Evolutionary conservation across 495 filamentous ascomycete genomes (phyloP), one percentile per base, ranked within the genome.

Genomic region (Tuber aestivum): DNA sequence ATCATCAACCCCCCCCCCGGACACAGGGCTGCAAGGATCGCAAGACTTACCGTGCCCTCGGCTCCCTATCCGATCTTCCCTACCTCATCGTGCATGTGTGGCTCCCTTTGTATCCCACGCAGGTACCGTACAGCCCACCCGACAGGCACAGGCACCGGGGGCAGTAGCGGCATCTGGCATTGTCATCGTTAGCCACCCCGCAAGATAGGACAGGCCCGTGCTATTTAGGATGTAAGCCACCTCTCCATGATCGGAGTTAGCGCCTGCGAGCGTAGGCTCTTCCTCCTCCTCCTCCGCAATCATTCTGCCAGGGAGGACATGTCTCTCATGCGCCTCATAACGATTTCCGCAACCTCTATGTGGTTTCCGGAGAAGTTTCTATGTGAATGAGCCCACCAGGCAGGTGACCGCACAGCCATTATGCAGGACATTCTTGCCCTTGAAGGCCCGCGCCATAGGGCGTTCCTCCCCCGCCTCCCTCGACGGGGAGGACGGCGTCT

Each of bases 341-440:
- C 85, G 86, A 86, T 91, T 90, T 23, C 89, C 89, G 83, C 89
- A 91, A n/a, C 74, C 73, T 21, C 75, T 69, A 75, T 72, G 76
- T 18, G 81, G 71, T 74, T 83, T 83, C 37, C 87, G 85, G 65
- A 86, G 86, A 81, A 85, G n/a, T n/a, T n/a, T 82, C 50, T 84
- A 82, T 45, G 85, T 85, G 42, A 84, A 86, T 85, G 91, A 91
- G 79, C 87, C 87, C 75, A 86, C 86, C 78, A 91, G 86, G 73
- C 83, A 84, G 50, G 89, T 84, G 7, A 87, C 88, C 16, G 89
- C 89, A 44, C 83, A 83, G 50, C 87, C 88, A 84, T 91, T 91
- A 85, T 89, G 87, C 84, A 90, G 90, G 76, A 91, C 83, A 42
- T 91, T 86, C 65, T 91, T 91, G 84, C 91, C 89, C 0, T 85